Percentiles rank a stretch among this genome's conserved stretches.
phyloP scores from a whole-genome alignment of 1,284 basidiomycete genomes.

The Hymenochaete sp. region DNA sequence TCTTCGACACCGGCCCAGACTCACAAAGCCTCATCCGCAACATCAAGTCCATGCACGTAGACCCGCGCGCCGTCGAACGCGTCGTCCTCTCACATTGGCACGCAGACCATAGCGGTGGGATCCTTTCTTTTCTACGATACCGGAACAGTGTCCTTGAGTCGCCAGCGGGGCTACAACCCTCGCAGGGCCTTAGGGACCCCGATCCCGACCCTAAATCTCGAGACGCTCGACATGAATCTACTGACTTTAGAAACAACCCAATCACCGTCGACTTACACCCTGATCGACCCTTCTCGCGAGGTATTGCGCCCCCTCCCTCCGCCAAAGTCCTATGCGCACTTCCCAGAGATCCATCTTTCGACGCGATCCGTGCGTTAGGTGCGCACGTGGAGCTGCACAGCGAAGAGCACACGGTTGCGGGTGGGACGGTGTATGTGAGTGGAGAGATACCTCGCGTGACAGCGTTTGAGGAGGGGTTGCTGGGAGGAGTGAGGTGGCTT shows the following conservation, averaged over 20 bases:
- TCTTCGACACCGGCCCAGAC: constrained; percentile 81
- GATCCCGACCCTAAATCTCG: background rate
- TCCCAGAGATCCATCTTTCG: constrained; percentile 62
- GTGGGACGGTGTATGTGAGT: constrained; percentile 59
- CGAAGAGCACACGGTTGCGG: constrained; percentile 56
- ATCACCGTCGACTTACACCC: constrained; percentile 69
- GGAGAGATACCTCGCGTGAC: constrained; percentile 71
- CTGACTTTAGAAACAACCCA: constrained; percentile 20
- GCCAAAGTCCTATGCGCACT: constrained; percentile 52
- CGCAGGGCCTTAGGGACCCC: constrained; percentile 6
- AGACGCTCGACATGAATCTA: too few relatives aligned
- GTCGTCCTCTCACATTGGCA: constrained; percentile 80
- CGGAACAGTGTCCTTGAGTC: constrained; percentile 22
- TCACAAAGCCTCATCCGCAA: constrained; percentile 64
- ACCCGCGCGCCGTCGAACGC: constrained; percentile 46
- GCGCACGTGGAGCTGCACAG: constrained; percentile 48
- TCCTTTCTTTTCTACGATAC: constrained; percentile 51
- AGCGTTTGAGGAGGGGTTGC: constrained; percentile 56
- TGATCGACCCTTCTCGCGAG: constrained; percentile 61
- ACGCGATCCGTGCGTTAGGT: constrained; percentile 47
- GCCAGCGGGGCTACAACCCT: background rate
- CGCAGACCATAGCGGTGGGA: constrained; percentile 70
- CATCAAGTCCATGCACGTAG: constrained; percentile 48
- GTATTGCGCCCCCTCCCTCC: constrained; percentile 56
- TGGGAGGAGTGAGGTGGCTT: constrained; percentile 61